Conservation (phyloP, 2,329 filamentous ascomycete genomes). For the Talaromyces albobiverticillius region DNA sequence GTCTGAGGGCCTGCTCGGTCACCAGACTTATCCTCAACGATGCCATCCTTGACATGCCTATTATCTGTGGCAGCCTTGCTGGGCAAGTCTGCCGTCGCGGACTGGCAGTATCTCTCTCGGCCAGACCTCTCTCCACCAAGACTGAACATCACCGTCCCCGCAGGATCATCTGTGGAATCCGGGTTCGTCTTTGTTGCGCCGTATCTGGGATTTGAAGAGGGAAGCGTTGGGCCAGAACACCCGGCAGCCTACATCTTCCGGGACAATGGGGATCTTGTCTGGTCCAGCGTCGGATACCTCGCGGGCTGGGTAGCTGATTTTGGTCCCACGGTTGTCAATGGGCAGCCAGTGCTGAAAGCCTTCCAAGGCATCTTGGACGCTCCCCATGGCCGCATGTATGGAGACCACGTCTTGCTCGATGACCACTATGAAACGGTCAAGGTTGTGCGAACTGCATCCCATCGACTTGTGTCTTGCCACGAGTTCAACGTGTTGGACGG, state of each 20-base stretch:
- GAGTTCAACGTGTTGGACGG: slow-evolving; percentile 56
- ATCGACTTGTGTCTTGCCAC: slow-evolving; percentile 53
- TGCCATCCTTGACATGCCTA: too few relatives aligned
- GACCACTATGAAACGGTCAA: slow-evolving; percentile 55
- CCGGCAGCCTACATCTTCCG: slow-evolving; percentile 56
- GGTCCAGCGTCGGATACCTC: slow-evolving; percentile 55
- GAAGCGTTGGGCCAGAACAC: slow-evolving; percentile 47
- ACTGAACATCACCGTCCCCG: slow-evolving; percentile 39
- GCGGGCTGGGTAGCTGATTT: slow-evolving; percentile 56
- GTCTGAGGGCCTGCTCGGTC: too few relatives aligned
- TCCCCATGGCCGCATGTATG: slow-evolving; percentile 53
- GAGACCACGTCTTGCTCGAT: slow-evolving; percentile 53
- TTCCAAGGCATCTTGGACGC: slow-evolving; percentile 56
- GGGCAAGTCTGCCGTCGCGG: too few relatives aligned
- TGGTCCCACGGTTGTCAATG: slow-evolving; percentile 47
- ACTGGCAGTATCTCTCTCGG: not conserved
- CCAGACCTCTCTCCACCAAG: slow-evolving; percentile 13
- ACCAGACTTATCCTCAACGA: too few relatives aligned
- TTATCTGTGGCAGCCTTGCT: too few relatives aligned
- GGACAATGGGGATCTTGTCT: slow-evolving; percentile 55
- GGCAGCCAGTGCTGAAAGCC: slow-evolving; percentile 51
- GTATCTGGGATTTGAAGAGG: slow-evolving; percentile 27
- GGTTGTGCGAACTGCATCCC: slow-evolving; percentile 48
- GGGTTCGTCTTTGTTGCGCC: slow-evolving; percentile 41
- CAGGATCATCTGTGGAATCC: slow-evolving; percentile 30